Evolutionary conservation across 176 grass and related monocot genomes (phyloP).

Genomic region (Musa beccarii): DNA sequence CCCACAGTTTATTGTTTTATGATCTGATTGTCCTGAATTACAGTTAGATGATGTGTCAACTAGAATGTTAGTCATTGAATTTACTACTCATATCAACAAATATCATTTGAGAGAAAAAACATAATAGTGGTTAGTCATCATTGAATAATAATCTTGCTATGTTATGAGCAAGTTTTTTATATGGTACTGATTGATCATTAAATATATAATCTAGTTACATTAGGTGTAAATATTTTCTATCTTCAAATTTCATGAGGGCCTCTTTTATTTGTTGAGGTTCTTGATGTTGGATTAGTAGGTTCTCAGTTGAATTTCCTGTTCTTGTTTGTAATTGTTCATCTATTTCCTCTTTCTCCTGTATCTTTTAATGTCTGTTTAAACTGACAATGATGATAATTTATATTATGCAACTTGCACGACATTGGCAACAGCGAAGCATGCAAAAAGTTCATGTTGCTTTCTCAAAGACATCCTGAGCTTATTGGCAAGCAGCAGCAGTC

Average conservation of each 20-base stretch:
- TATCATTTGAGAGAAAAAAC: background rate
- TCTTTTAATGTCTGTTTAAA: background rate
- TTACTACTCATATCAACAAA: background rate
- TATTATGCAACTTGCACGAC: too few species aligned
- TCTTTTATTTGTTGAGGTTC: too few species aligned
- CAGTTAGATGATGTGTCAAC: background rate
- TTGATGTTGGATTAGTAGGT: background rate
- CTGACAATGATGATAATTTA: background rate
- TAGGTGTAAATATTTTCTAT: too few species aligned
- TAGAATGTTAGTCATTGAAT: background rate
- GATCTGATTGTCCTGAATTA: background rate
- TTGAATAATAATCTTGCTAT: background rate
- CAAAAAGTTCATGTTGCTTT: slow-evolving; percentile 77
- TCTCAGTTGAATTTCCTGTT: background rate
- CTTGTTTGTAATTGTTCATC: background rate
- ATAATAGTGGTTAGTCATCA: background rate
- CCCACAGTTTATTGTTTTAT: too few species aligned
- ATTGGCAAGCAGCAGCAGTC: slow-evolving; percentile 25
- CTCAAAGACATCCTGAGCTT: slow-evolving; percentile 64
- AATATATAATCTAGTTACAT: too few species aligned
- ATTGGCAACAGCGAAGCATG: slow-evolving; percentile 71
- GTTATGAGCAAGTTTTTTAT: background rate
- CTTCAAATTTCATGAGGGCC: background rate
- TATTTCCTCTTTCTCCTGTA: background rate
- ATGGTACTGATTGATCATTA: too few species aligned